Evolutionary conservation across 202 grass and related monocot species (phyloP), one percentile per base, ranked within the genome.

Genomic region (Saccharum hybrid): DNA sequence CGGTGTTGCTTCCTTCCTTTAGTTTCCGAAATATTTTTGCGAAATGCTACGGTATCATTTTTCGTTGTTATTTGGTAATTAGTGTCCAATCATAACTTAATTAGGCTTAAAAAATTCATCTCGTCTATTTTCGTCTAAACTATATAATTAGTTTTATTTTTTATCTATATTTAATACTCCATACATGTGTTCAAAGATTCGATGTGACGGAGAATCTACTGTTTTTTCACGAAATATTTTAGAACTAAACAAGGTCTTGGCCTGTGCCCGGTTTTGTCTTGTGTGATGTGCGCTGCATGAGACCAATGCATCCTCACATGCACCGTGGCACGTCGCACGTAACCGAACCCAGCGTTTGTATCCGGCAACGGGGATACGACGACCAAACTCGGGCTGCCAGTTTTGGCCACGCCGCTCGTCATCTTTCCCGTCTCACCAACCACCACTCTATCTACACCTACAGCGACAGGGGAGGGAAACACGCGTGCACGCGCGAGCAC

Each of bases 401-500:
- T 86, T 77, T 15, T 4, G 71, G 59, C 42, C 59, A 66, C 68
- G 0, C 54, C 21, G 30, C n/a, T 85, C 23, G 75, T 72, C 75
- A 13, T 30, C 23, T 79, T 33, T 45, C 39, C 28, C 11, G 2
- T 39, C 54, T 49, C 10, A 13, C 40, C 70, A 40, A 34, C 63
- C 40, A 9, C 31, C 31, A 12, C 21, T 16, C 16, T 37, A 28
- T 28, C 28, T 28, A 31, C 60, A 42, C 1, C 28, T 28, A 31
- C 60, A 42, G 42, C 62, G 9, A 7, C 56, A 73, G 8, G 0
- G 0, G 11, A n/a, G 28, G 28, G 5, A 3, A 4, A 3, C 37
- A 77, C 46, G 46, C 13, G 13, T 33, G 66, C 37, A 8, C 46
- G 61, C 40, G 36, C 34, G 45, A 41, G 23, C 56, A 40, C 65